Base-by-base conservation (phyloP, 352 stramenopile genomes). In the Phytopythium montanum region DNA sequence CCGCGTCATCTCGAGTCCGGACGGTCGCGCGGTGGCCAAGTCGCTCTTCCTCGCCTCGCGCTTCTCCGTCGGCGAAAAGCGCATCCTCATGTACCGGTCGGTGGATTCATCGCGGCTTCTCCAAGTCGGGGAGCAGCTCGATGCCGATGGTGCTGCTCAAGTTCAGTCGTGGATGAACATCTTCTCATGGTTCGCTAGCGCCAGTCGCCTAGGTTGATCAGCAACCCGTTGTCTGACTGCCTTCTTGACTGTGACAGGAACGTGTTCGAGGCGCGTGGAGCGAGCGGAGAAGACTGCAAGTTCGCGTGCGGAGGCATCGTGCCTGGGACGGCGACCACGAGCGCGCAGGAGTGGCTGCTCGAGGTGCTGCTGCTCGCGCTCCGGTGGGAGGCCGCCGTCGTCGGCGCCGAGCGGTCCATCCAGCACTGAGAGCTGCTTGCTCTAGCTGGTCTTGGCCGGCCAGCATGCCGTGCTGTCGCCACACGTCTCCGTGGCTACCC, bases 301-400 rank as follows among this genome's bases (percentile, higher is more conserved):
- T 74, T 86, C 31, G 75, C 71, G 31, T 87, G 86, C 33, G 78
- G 80, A 0, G 80, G 80, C 2, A 79, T 78, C 29, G 56, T 85
- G 10, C 64, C 68, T 36, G 67, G 78, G 44, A 76, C 67, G 5
- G 63, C 62, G 2, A 75, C 76, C 12, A 71, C 72, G 13, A 72
- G 63, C 21, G 73, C 71, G 21, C 69, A 80, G 39, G 65, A 81
- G 48, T 90, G 81, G 76, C 83, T 89, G 69, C 65, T 89, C 16
- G 76, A 89, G 44, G 75, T 85, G 41, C 65, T 88, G 59, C 64
- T 86, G 39, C 80, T 90, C 23, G 72, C 73, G 14, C 62, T 88
- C 56, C 69, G 73, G 2, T 90, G 77, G 77, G 78, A 90, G 56
- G 60, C 62, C 29, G 76, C 72, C 41, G 68, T 88, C 29, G 60